These are phyloP conservation scores for Hemileccinum rubropunctum DNA, from an alignment of 768 basidiomycete species.

Conservation along the genomic window DNA sequence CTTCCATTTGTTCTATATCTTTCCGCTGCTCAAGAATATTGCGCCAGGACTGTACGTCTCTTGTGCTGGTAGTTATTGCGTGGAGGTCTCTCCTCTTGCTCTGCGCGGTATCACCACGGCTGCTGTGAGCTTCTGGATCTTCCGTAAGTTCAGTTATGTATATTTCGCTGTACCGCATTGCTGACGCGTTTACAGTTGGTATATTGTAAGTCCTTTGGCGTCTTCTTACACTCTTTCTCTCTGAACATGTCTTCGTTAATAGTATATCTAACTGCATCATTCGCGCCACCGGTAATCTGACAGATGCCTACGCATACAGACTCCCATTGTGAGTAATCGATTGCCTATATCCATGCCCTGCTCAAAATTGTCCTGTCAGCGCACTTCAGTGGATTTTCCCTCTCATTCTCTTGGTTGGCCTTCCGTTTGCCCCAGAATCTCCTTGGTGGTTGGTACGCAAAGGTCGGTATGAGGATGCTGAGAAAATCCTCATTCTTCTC, in stretches of 20 bases:
- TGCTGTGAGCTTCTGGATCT: conserved; percentile 25
- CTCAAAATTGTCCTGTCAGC: not conserved
- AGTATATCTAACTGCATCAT: conserved; percentile 28
- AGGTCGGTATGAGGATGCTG: conserved; percentile 26
- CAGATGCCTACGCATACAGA: conserved; percentile 22
- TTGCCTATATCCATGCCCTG: not conserved
- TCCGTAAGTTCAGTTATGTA: conserved; percentile 9
- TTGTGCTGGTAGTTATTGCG: conserved; percentile 23
- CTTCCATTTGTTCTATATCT: not conserved
- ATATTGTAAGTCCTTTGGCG: conserved; percentile 16
- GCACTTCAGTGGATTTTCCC: conserved; percentile 36
- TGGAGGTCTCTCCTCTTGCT: conserved; percentile 28
- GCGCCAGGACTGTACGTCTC: conserved; percentile 23
- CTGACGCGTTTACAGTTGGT: conserved; percentile 14
- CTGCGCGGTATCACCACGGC: conserved; percentile 26
- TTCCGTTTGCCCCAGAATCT: conserved; percentile 5
- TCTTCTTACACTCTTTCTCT: not conserved
- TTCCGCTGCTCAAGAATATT: not conserved
- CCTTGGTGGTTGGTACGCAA: conserved; percentile 36
- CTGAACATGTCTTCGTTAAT: not conserved
- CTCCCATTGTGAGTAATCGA: conserved; percentile 23
- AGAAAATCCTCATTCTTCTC: conserved; percentile 15
- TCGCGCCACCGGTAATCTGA: conserved; percentile 19
- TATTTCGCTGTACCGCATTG: not conserved
- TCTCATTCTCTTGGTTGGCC: conserved; percentile 26